Base-by-base conservation (phyloP, 306 rosid genomes). In the Dalbergia cultrata region DNA sequence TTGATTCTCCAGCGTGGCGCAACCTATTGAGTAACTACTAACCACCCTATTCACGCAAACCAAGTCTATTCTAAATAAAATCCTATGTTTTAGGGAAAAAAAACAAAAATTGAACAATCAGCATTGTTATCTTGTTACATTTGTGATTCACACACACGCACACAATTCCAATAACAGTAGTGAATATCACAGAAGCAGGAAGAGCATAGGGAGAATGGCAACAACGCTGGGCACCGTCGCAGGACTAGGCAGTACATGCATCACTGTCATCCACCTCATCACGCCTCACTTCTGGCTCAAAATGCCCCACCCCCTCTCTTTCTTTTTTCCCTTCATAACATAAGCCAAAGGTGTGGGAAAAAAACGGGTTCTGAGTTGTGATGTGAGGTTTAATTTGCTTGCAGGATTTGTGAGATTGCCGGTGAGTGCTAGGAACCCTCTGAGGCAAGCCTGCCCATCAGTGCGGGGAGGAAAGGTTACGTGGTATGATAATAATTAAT, bases 201-300 rank as follows among this genome's bases (percentile, higher is more conserved):
- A 31, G 4, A 45, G 17, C n/a, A 33, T 7, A 58, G 16, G 5
- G 0, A 78, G 71, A 80, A 91, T 95, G 97, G 90, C 95, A 63
- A 65, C 97, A 43, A 69, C 87, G 26, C 84, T 91, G 56, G 86
- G 91, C 2, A 87, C 97, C 81, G 88, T 95, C 81, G 65, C 45
- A 52, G 94, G 94, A 72, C 84, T 95, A 11, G 88, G 86, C 45
- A 80, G 71, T 37, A 21, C 22, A 21, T 21, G 83, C 92, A 68
- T 75, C 92, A 4, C 87, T 85, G 14, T 73, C 81, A 5, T 74
- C 89, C 85, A 9, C 80, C 74, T 74, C 79, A 33, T 80, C 89
- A 63, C 74, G 82, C 50, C 90, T 95, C 66, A 71, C 76, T 41
- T 83, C 86, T 34, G 83, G 86, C n/a, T n/a, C n/a, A n/a, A n/a